A percentile compares a stretch with the other conserved stretches of the same genome.
Conservation (phyloP, 306 rosid genomes). For the Pyrus pyrifolia region DNA sequence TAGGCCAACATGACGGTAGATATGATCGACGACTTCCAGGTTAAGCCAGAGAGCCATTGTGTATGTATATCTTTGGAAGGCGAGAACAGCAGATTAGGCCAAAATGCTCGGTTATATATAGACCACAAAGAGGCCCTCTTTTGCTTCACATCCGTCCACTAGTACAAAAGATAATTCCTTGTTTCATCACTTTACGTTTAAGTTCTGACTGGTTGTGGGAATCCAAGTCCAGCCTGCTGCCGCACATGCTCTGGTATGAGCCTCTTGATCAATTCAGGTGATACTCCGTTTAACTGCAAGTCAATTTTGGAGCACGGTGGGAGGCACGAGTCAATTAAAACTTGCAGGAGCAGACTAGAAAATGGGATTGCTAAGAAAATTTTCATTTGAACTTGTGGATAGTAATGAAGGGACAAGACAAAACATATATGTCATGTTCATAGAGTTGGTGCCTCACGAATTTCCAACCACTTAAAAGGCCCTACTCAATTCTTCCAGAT, state of each 20-base stretch:
- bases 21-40: conserved; percentile 37
- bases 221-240: conserved; percentile 50
- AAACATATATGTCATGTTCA: not conserved
- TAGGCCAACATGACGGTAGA: conserved; percentile 38
- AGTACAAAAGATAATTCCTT: conserved; percentile 29
- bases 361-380: not conserved
- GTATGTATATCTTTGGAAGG: conserved; percentile 51
- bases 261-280: conserved; percentile 65
- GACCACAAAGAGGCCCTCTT: conserved; percentile 36
- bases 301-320: not conserved
- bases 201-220: conserved; percentile 48
- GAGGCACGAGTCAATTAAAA: not conserved
- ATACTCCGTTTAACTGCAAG: conserved; percentile 64
- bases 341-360: not conserved
- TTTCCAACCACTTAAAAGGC: not conserved
- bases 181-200: conserved; percentile 38
- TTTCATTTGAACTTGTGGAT: not conserved
- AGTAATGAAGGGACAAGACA: not conserved
- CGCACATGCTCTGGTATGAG: conserved; percentile 84
- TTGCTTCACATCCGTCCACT: conserved; percentile 32
- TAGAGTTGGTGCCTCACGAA: not conserved
- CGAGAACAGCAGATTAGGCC: conserved; percentile 42
- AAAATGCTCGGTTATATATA: conserved; percentile 31
- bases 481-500: not conserved
- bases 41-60: conserved; percentile 44